Evolutionary conservation across 345 rosid genomes (phyloP), one percentile per base, ranked within the genome.

Genomic region (Brassica carinata): DNA sequence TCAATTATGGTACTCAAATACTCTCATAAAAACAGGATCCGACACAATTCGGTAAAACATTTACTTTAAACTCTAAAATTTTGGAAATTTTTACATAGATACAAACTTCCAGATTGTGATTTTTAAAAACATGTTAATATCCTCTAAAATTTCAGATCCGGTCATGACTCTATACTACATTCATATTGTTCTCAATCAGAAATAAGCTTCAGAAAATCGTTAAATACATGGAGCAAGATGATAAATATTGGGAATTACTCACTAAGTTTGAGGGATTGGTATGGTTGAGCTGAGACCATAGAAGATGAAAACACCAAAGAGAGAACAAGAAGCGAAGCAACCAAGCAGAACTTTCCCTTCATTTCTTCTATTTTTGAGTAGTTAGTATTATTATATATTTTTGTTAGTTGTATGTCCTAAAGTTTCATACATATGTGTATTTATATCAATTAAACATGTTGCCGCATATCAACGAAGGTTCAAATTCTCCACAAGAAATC

Each of bases 321-420:
- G 34, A 43, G 34, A 26, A 68, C 58, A 13, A 68, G 58, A 19
- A 43, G 34, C 11, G 19, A 68, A 68, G 58, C 34, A 43, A 68
- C 26, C 72, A 68, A 68, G 5, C 72, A 68, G 34, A 68, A 23
- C 11, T 13, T 68, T 68, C 34, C 34, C 59, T 67, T 61, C 65
- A 61, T 61, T 26, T 61, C 66, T 62, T 26, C 7, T 26, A 26
- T 11, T 27, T 11, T 59, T 9, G 64, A 30, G 14, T 59, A 19
- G 64, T 19, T 23, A 23, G 26, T 58, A 26, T 17, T 8, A 48
- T 13, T 45, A 48, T 48, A 23, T 53, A 5, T 53, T 45, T 48
- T 53, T n/a, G 10, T 19, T 55, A 55, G 7, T 61, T 58, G 27
- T 19, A 58, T 19, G 64, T 58, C 5, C 64, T 58, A 58, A 58